Evolutionary conservation across 495 filamentous ascomycete species (phyloP).

Genomic region (Neurospora pannonica): DNA sequence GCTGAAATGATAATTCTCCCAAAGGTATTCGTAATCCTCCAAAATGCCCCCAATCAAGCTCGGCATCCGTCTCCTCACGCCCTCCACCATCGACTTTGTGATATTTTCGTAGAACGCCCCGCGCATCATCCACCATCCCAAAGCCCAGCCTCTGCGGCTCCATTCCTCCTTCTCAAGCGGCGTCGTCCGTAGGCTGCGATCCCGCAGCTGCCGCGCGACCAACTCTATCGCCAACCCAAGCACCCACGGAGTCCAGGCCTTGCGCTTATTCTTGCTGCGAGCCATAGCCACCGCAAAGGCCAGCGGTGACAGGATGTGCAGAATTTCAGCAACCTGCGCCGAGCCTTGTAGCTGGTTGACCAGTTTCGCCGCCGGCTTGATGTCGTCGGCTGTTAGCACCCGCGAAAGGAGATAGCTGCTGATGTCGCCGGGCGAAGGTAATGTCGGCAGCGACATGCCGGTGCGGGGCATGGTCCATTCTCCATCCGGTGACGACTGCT

Average conservation of each 20-base stretch:
- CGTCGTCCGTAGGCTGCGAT: slow-evolving; percentile 69
- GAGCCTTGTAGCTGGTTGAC: slow-evolving; percentile 65
- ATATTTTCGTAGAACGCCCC: slow-evolving; percentile 94
- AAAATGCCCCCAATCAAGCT: slow-evolving; percentile 72
- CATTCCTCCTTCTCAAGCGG: slow-evolving; percentile 83
- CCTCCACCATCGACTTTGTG: slow-evolving; percentile 67
- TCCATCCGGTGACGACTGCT: slow-evolving; percentile 23
- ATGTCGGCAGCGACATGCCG: slow-evolving; percentile 66
- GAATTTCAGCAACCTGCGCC: slow-evolving; percentile 69
- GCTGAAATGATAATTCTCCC: slow-evolving; percentile 94
- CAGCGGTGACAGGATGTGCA: slow-evolving; percentile 85
- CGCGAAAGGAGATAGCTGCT: slow-evolving; percentile 81
- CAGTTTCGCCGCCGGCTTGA: slow-evolving; percentile 78
- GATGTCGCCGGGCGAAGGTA: slow-evolving; percentile 72
- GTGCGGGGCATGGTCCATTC: slow-evolving; percentile 96
- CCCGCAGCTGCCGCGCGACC: slow-evolving; percentile 67
- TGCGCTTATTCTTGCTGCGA: slow-evolving; percentile 47
- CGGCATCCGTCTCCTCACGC: slow-evolving; percentile 64
- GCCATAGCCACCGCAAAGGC: slow-evolving; percentile 83
- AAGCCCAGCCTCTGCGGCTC: slow-evolving; percentile 72
- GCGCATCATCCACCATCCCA: slow-evolving; percentile 92
- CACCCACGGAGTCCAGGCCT: slow-evolving; percentile 80
- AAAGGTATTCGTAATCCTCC: slow-evolving; percentile 94
- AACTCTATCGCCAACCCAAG: slow-evolving; percentile 82
- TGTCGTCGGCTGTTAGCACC: slow-evolving; percentile 89